phyloP scores from a whole-genome alignment of 1,284 basidiomycete genomes.

The Mycena citricolor region DNA sequence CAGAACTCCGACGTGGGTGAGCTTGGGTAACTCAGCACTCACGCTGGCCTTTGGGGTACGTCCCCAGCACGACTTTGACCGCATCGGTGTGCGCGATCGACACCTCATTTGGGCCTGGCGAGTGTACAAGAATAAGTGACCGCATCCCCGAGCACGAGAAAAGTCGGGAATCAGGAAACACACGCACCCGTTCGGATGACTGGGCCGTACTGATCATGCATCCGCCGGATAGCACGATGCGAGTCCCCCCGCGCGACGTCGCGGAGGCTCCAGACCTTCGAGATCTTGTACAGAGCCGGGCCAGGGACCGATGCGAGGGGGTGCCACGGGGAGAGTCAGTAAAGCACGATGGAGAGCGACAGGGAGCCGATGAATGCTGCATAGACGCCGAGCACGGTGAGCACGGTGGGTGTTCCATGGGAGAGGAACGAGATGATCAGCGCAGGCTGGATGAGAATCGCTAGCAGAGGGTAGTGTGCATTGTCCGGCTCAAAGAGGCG shows the following conservation, averaged over 20 bases:
- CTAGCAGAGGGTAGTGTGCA: conserved; percentile 10
- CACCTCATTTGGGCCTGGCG: conserved; percentile 44
- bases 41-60: conserved; percentile 45
- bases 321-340: conserved; percentile 28
- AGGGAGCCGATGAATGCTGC: conserved; percentile 20
- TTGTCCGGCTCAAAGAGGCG: conserved; percentile 25
- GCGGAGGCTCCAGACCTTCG: conserved; percentile 25
- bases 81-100: conserved; percentile 39
- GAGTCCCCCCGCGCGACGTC: conserved; percentile 21
- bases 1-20: too few relatives aligned
- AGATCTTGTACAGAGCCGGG: conserved; percentile 23
- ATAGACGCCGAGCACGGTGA: conserved; percentile 13
- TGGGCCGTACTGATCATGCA: conserved; percentile 27
- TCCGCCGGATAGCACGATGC: conserved; percentile 19
- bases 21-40: conserved; percentile 25
- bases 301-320: conserved; percentile 28
- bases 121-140: conserved; percentile 1
- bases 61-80: conserved; percentile 39
- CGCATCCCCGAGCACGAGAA: conserved; percentile 4
- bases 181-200: conserved; percentile 23
- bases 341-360: conserved; percentile 22
- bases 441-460: conserved; percentile 20
- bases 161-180: neutral
- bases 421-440: conserved; percentile 13
- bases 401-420: neutral